phyloP scores from a whole-genome alignment of 2,329 filamentous ascomycete genomes.

The Sclerotinia minor region DNA sequence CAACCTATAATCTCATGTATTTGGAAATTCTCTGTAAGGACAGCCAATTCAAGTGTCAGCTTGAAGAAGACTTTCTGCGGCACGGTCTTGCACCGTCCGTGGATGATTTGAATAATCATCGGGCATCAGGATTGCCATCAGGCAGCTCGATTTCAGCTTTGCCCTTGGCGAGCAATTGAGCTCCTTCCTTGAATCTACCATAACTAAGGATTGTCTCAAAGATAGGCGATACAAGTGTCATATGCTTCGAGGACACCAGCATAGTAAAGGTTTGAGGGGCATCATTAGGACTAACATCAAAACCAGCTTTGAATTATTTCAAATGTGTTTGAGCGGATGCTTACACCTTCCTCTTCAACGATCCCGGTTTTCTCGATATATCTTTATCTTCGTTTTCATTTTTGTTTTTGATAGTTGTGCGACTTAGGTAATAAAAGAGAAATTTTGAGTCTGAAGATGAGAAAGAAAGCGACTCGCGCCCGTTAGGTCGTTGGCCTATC shows the following conservation, averaged over 20 bases:
- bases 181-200: neutral
- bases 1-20: neutral
- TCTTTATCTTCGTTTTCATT: too few species aligned
- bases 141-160: slow-evolving; percentile 2
- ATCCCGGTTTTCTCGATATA: too few species aligned
- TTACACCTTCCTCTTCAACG: slow-evolving; percentile 15
- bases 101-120: neutral
- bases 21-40: neutral
- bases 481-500: neutral
- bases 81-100: neutral
- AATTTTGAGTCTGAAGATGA: neutral
- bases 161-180: neutral
- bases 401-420: neutral
- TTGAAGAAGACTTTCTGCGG: neutral
- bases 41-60: neutral
- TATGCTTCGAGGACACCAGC: slow-evolving; percentile 19
- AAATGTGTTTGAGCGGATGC: neutral
- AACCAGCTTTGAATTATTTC: neutral
- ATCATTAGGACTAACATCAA: neutral
- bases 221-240: slow-evolving; percentile 14
- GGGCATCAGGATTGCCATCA: slow-evolving; percentile 7
- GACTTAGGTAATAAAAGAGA: neutral
- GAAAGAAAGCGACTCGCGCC: neutral
- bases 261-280: neutral
- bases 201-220: neutral